A percentile compares a stretch with the other conserved stretches of the same genome.
phyloP scores from a whole-genome alignment of 2,329 filamentous ascomycete species.

The Meredithiella fracta region DNA sequence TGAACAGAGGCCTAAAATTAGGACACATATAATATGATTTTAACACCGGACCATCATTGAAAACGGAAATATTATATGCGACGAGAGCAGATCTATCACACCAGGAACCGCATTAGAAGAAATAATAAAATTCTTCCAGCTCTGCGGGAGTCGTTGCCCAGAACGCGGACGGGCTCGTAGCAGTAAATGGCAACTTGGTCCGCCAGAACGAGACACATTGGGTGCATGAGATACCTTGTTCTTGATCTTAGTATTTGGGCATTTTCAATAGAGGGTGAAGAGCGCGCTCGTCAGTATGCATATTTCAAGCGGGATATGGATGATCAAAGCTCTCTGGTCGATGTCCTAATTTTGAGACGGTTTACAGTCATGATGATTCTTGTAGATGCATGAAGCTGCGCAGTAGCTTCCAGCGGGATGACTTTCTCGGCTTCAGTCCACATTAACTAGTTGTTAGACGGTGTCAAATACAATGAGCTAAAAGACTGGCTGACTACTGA shows the following conservation, averaged over 20 bases:
- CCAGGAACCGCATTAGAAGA: constrained; percentile 6
- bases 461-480: too few relatives aligned
- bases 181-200: not conserved
- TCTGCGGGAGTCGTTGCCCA: not conserved
- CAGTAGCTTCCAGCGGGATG: too few relatives aligned
- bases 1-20: too few relatives aligned
- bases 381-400: too few relatives aligned
- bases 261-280: not conserved
- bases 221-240: constrained; percentile 1
- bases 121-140: constrained; percentile 5
- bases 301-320: not conserved
- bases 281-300: not conserved
- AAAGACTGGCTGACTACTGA: too few relatives aligned
- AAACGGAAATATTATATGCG: not conserved
- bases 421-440: too few relatives aligned
- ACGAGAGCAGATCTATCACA: not conserved
- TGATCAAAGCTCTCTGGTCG: too few relatives aligned
- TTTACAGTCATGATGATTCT: too few relatives aligned
- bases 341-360: too few relatives aligned
- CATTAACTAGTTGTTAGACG: too few relatives aligned
- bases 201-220: constrained; percentile 3
- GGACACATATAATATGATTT: not conserved
- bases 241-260: not conserved
- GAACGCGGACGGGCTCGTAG: not conserved
- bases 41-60: not conserved